Conservation (phyloP, 495 filamentous ascomycete species). For the Penicillium pancosmium region DNA sequence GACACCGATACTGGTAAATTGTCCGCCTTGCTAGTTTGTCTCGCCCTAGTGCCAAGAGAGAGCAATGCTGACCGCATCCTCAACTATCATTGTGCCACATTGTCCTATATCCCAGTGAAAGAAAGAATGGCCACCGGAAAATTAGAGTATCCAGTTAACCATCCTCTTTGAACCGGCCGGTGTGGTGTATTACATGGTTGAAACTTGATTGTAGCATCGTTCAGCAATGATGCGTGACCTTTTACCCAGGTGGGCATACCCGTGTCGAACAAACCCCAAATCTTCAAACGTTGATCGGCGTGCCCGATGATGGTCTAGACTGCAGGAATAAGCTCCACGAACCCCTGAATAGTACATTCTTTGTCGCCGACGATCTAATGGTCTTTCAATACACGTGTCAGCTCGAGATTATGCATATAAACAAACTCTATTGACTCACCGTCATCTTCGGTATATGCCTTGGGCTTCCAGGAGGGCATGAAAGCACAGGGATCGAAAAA, state of each 20-base stretch:
- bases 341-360: conserved; percentile 45
- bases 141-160: not conserved
- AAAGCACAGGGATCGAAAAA: too few relatives aligned
- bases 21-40: conserved; percentile 51
- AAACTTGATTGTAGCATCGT: conserved; percentile 66
- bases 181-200: conserved; percentile 37
- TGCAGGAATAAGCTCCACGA: conserved; percentile 44
- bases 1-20: conserved; percentile 56
- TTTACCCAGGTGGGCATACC: conserved; percentile 49
- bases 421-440: too few relatives aligned
- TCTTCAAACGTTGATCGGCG: conserved; percentile 48
- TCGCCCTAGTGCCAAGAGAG: conserved; percentile 39
- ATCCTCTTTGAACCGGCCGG: not conserved
- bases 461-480: too few relatives aligned
- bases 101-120: conserved; percentile 49
- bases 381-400: not conserved
- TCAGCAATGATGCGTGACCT: conserved; percentile 51
- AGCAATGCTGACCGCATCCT: conserved; percentile 61
- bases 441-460: too few relatives aligned
- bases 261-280: conserved; percentile 57
- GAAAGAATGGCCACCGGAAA: not conserved
- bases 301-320: conserved; percentile 44
- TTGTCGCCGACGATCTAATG: conserved; percentile 51
- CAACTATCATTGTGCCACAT: conserved; percentile 58
- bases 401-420: not conserved